Evolutionary conservation across 768 basidiomycete genomes (phyloP).

Genomic region (Mycena crocata): DNA sequence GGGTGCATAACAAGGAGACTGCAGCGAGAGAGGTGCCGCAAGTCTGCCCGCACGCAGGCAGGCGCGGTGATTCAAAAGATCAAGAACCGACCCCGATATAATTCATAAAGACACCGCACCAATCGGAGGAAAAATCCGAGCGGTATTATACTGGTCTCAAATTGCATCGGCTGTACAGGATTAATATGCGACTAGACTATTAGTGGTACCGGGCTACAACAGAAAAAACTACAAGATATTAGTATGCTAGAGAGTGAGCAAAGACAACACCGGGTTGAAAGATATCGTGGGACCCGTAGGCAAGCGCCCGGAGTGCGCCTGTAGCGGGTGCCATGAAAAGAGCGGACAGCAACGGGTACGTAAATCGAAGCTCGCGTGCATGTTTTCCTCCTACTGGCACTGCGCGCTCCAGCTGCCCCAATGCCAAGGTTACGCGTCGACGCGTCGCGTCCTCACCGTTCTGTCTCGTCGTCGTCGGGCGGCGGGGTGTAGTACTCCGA

Average conservation of each 20-base stretch:
- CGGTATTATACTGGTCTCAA: constrained; percentile 28
- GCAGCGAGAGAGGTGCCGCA: constrained; percentile 58
- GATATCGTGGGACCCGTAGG: constrained; percentile 60
- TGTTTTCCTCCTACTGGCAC: too few species aligned
- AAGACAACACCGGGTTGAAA: not conserved
- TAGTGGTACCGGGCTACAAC: constrained; percentile 24
- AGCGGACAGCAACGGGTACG: constrained; percentile 65
- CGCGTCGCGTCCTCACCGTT: not conserved
- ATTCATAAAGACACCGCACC: constrained; percentile 59
- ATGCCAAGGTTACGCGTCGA: not conserved
- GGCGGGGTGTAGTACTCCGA: constrained; percentile 12
- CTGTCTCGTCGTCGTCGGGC: constrained; percentile 10
- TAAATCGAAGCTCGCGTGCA: constrained; percentile 58
- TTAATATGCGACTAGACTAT: constrained; percentile 17
- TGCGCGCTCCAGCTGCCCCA: too few species aligned
- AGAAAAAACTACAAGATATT: constrained; percentile 24
- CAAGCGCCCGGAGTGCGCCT: constrained; percentile 58
- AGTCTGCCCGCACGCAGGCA: constrained; percentile 71
- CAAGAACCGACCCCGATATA: constrained; percentile 36
- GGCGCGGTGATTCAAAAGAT: constrained; percentile 68
- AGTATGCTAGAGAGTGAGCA: constrained; percentile 5
- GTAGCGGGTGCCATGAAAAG: constrained; percentile 49
- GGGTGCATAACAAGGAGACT: constrained; percentile 69
- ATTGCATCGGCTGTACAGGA: not conserved
- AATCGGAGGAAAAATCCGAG: constrained; percentile 50